Evolutionary conservation across 345 rosid species (phyloP).

Genomic region (Hypericum androsaemum): DNA sequence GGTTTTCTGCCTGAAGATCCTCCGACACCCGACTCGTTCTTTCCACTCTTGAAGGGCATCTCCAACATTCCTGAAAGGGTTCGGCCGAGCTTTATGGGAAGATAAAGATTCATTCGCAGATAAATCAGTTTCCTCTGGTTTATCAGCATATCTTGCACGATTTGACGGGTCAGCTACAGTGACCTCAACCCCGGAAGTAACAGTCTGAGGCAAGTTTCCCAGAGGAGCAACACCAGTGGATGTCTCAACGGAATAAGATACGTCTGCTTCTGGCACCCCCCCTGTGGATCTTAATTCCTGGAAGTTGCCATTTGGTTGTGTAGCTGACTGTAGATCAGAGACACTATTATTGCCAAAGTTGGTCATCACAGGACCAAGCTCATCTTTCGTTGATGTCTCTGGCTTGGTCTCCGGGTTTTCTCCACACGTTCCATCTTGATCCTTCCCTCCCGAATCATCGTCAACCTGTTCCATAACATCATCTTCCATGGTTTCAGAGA

Average conservation of each 20-base stretch:
- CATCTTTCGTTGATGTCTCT: conserved; percentile 26
- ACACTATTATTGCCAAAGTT: conserved; percentile 24
- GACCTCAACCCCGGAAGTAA: conserved; percentile 39
- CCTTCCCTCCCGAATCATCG: conserved; percentile 35
- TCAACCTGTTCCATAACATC: conserved; percentile 28
- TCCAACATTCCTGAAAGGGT: conserved; percentile 74
- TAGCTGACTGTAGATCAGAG: conserved; percentile 42
- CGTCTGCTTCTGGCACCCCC: conserved; percentile 37
- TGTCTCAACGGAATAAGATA: conserved; percentile 29
- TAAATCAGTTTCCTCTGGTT: conserved; percentile 28
- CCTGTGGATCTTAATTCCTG: conserved; percentile 36
- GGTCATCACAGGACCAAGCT: conserved; percentile 30
- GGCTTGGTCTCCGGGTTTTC: conserved; percentile 31
- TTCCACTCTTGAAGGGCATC: conserved; percentile 93
- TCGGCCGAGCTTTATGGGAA: conserved; percentile 42
- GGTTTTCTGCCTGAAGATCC: conserved; percentile 45
- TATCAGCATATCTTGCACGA: conserved; percentile 43
- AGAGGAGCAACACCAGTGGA: conserved; percentile 37
- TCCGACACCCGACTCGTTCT: conserved; percentile 63
- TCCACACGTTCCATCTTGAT: conserved; percentile 29
- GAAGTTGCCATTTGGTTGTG: conserved; percentile 38
- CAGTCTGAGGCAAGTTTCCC: conserved; percentile 39
- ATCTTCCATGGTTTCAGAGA: conserved; percentile 23
- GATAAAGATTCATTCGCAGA: conserved; percentile 37
- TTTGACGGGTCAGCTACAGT: conserved; percentile 36